A percentile compares a stretch with the other conserved stretches of the same genome.
phyloP scores from a whole-genome alignment of 129 eudicot genomes.

The Erigeron canadensis region DNA sequence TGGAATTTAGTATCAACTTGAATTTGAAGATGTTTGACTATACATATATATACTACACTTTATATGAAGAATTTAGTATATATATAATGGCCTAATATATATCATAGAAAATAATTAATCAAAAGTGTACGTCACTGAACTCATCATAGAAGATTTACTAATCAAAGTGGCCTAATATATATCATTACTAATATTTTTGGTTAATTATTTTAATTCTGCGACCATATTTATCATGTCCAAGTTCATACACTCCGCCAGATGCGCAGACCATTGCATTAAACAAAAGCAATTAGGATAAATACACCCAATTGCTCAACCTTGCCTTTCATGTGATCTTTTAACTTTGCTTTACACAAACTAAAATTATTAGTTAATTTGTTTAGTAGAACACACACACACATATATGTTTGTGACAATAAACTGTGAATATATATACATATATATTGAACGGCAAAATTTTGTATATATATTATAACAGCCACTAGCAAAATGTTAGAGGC shows the following conservation, averaged over 20 bases:
- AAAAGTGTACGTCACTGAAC: slow-evolving; percentile 18
- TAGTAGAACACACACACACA: background rate
- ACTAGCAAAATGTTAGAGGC: no score
- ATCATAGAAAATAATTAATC: slow-evolving; percentile 10
- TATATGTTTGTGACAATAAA: no score
- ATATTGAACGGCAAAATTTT: no score
- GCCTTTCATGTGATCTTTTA: background rate
- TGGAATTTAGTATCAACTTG: no score
- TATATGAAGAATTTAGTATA: no score
- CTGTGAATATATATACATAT: background rate
- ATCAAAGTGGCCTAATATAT: background rate
- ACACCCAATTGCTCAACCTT: background rate
- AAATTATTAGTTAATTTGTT: background rate
- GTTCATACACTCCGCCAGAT: slow-evolving; percentile 22
- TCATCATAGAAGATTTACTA: background rate
- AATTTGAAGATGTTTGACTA: background rate
- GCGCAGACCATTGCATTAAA: slow-evolving; percentile 15
- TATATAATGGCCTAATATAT: no score
- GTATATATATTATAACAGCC: no score
- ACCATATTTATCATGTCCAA: slow-evolving; percentile 23
- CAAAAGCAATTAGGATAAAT: slow-evolving; percentile 21
- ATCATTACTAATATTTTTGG: background rate
- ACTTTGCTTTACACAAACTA: slow-evolving; percentile 3
- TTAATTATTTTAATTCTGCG: slow-evolving; percentile 21
- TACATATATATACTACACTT: no score